Conservation (phyloP, 148 eudicot species). For the Rhododendron vialii region DNA sequence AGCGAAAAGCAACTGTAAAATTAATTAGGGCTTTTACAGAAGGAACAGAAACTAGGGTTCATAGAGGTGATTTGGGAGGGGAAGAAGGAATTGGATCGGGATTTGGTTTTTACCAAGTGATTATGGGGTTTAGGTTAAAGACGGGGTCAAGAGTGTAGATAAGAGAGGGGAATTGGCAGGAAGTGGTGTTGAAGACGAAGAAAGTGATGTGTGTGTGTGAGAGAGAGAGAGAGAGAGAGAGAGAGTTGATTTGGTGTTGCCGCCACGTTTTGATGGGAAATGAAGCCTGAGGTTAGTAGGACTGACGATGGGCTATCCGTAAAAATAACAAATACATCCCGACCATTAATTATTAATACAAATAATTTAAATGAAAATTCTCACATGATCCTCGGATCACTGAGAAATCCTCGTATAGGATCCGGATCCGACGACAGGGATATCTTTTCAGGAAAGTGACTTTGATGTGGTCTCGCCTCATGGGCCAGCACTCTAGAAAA, state of each 20-base stretch:
- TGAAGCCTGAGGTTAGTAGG: background rate
- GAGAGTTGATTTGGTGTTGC: background rate
- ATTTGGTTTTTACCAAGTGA: background rate
- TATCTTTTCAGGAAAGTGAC: background rate
- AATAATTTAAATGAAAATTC: no score
- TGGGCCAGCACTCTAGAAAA: no score
- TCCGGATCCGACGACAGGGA: background rate
- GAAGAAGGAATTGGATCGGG: background rate
- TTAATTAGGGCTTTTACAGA: background rate
- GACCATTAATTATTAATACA: no score
- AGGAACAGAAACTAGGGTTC: background rate
- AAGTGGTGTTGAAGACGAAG: background rate
- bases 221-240: background rate
- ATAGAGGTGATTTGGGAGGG: background rate
- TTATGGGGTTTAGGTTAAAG: background rate
- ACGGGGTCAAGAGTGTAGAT: background rate
- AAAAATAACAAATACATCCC: no score
- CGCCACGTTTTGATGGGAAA: conserved; percentile 3
- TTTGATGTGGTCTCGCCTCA: background rate
- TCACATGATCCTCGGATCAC: no score
- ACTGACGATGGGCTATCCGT: no score
- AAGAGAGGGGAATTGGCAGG: background rate
- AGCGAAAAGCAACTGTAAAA: background rate
- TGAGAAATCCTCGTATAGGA: no score
- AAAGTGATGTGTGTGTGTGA: no score